Evolutionary conservation across 441 rosid genomes (phyloP).

Genomic region (Bruguiera hainesii): DNA sequence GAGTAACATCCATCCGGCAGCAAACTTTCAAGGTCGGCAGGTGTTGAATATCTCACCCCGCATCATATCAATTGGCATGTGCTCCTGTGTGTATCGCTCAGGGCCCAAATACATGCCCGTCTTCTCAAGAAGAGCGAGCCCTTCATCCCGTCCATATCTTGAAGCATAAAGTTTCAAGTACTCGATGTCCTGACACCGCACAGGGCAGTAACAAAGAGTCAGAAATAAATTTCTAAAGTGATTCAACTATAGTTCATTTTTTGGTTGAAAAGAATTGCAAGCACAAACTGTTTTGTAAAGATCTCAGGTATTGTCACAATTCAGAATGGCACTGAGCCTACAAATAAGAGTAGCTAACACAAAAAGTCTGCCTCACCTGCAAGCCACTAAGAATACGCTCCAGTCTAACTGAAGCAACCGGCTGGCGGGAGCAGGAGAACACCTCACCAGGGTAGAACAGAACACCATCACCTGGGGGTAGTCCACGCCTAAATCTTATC

Average conservation of each 20-base stretch:
- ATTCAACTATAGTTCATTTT: too few species aligned
- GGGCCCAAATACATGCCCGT: constrained; percentile 85
- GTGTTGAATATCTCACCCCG: constrained; percentile 80
- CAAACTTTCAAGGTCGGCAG: constrained; percentile 45
- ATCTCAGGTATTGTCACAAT: too few species aligned
- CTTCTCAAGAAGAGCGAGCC: constrained; percentile 70
- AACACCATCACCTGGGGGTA: constrained; percentile 96
- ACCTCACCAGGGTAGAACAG: constrained; percentile 88
- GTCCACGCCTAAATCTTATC: constrained; percentile 86
- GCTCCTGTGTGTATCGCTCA: constrained; percentile 80
- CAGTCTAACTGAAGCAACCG: constrained; percentile 80
- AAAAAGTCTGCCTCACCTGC: constrained; percentile 50
- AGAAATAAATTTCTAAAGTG: too few species aligned
- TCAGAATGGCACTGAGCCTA: neutral
- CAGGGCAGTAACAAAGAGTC: neutral
- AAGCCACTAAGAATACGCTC: constrained; percentile 92
- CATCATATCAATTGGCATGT: constrained; percentile 78
- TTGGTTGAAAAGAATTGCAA: too few species aligned
- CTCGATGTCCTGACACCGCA: constrained; percentile 57
- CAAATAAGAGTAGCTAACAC: neutral
- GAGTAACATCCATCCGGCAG: neutral
- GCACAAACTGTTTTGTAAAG: too few species aligned
- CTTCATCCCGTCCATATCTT: constrained; percentile 76
- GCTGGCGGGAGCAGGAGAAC: constrained; percentile 77
- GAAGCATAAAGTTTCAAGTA: constrained; percentile 78